Conservation (phyloP, 176 grass and related monocot species). For the Cenchrus americanus region DNA sequence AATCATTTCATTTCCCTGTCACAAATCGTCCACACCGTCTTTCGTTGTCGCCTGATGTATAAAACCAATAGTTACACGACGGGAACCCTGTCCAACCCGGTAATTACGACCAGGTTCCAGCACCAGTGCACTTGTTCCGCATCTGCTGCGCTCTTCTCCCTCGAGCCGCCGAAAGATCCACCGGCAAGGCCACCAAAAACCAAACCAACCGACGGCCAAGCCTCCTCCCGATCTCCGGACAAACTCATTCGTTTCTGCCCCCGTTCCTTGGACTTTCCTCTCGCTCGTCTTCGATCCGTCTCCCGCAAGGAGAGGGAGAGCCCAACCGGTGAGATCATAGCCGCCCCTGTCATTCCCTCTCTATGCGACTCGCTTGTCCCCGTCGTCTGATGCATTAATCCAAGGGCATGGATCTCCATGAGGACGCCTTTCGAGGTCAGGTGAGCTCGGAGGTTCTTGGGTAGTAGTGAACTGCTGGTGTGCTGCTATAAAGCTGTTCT, state of each 20-base stretch:
- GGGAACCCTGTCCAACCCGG: not conserved
- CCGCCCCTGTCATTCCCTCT: slow-evolving; percentile 32
- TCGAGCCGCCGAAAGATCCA: slow-evolving; percentile 25
- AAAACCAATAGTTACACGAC: slow-evolving; percentile 25
- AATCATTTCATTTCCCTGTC: not conserved
- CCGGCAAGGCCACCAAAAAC: slow-evolving; percentile 32
- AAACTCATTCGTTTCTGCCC: not conserved
- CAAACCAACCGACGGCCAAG: not conserved
- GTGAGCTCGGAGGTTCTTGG: slow-evolving; percentile 1
- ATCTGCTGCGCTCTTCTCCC: not conserved
- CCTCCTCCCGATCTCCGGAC: slow-evolving; percentile 30
- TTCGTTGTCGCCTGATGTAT: not conserved
- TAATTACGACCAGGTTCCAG: not conserved
- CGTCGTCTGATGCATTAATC: slow-evolving; percentile 11
- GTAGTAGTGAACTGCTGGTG: not conserved
- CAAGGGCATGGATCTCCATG: slow-evolving; percentile 11
- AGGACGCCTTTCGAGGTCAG: not conserved
- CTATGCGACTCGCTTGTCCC: slow-evolving; percentile 35
- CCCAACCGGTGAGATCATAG: not conserved
- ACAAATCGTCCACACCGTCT: not conserved
- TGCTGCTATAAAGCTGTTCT: slow-evolving; percentile 6
- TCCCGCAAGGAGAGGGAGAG: not conserved
- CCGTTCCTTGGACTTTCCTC: slow-evolving; percentile 8
- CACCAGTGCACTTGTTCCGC: not conserved
- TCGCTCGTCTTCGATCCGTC: not conserved